Conservation (phyloP, 2,329 filamentous ascomycete genomes). For the Fusarium luffae region DNA sequence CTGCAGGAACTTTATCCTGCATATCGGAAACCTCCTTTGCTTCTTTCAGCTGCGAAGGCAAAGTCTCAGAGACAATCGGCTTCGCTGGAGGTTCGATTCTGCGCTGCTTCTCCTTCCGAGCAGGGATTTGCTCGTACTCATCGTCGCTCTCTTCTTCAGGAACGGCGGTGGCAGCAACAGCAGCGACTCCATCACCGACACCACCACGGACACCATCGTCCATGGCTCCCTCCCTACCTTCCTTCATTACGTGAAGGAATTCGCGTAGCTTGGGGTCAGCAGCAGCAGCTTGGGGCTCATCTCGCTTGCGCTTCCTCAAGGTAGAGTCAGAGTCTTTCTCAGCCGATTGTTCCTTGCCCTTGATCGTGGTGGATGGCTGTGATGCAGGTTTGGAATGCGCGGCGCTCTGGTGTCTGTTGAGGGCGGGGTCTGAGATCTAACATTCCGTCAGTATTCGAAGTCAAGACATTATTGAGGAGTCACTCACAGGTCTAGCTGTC, state of each 20-base stretch:
- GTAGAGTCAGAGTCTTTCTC: conserved; percentile 58
- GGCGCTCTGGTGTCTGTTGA: conserved; percentile 45
- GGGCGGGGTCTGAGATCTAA: conserved; percentile 58
- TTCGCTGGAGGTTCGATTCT: conserved; percentile 47
- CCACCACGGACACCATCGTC: conserved; percentile 47
- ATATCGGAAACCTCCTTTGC: conserved; percentile 20
- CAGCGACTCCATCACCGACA: conserved; percentile 32
- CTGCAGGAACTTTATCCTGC: conserved; percentile 26
- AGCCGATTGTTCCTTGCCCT: conserved; percentile 32
- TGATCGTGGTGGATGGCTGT: conserved; percentile 29
- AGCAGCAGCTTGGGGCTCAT: conserved; percentile 62
- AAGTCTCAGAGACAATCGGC: conserved; percentile 29
- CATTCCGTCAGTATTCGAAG: conserved; percentile 52
- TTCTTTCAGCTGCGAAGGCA: conserved; percentile 36
- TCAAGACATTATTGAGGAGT: conserved; percentile 29
- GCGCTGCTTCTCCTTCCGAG: conserved; percentile 61
- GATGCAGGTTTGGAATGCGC: conserved; percentile 42
- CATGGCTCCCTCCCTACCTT: conserved; percentile 52
- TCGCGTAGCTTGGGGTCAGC: conserved; percentile 83
- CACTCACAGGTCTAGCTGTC: conserved; percentile 79
- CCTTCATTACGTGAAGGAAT: conserved; percentile 85
- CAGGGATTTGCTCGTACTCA: conserved; percentile 76
- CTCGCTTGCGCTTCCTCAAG: conserved; percentile 75
- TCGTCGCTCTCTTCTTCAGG: conserved; percentile 74
- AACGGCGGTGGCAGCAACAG: conserved; percentile 50